Percentiles rank a stretch among this genome's conserved stretches.
Conservation (phyloP, 2,329 filamentous ascomycete genomes). For the Onygenales sp. region DNA sequence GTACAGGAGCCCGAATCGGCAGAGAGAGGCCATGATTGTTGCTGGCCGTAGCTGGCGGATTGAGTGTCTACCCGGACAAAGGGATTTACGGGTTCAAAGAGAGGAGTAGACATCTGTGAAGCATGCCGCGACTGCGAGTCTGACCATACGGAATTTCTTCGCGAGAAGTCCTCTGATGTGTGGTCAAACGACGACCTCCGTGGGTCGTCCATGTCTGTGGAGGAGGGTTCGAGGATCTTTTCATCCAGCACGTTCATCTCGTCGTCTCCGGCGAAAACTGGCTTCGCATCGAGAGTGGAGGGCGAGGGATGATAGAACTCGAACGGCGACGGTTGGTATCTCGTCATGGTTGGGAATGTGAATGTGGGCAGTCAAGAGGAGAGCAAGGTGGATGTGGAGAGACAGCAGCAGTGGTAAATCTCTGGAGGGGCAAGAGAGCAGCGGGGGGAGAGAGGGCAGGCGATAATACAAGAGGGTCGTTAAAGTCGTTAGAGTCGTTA, state of each 20-base stretch:
- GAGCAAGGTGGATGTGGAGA: slow-evolving; percentile 1
- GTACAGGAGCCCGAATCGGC: slow-evolving; percentile 62
- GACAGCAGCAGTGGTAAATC: not conserved
- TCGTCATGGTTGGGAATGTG: slow-evolving; percentile 28
- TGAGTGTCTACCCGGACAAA: slow-evolving; percentile 18
- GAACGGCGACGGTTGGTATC: slow-evolving; percentile 33
- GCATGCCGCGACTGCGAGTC: slow-evolving; percentile 34
- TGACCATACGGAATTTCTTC: slow-evolving; percentile 43
- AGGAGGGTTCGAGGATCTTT: slow-evolving; percentile 41
- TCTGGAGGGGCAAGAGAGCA: slow-evolving; percentile 7
- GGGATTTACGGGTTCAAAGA: slow-evolving; percentile 39
- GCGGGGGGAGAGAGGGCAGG: slow-evolving; percentile 7
- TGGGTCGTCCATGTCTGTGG: slow-evolving; percentile 35
- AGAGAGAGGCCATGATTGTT: slow-evolving; percentile 54
- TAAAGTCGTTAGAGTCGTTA: slow-evolving; percentile 4
- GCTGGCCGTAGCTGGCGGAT: slow-evolving; percentile 22
- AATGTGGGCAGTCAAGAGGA: slow-evolving; percentile 10
- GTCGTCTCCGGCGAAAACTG: slow-evolving; percentile 36
- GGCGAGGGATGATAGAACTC: slow-evolving; percentile 36
- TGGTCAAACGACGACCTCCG: slow-evolving; percentile 38
- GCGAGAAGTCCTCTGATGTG: slow-evolving; percentile 42
- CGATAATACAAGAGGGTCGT: slow-evolving; percentile 7
- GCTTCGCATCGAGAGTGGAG: slow-evolving; percentile 33
- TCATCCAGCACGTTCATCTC: slow-evolving; percentile 44
- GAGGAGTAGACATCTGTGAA: slow-evolving; percentile 36